These are phyloP conservation scores for Rhododendron williamsianum DNA, from an alignment of 148 eudicot genomes.

Conservation along the genomic window DNA sequence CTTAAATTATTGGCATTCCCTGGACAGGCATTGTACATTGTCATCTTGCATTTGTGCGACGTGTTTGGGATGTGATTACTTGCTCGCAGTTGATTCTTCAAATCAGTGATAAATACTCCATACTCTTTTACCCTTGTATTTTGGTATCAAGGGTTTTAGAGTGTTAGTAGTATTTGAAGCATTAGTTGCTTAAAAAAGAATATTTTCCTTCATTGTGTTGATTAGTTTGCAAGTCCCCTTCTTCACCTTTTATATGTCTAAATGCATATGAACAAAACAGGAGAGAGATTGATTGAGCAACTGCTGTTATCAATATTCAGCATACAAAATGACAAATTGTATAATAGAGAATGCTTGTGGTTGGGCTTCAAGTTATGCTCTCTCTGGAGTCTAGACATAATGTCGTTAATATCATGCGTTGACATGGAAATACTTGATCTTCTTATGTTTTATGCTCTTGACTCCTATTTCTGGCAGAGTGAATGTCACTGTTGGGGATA, in stretches of 20 bases:
- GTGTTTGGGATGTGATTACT: neutral
- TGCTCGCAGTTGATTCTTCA: neutral
- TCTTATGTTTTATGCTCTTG: neutral
- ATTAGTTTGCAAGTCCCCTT: neutral
- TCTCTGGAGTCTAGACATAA: neutral
- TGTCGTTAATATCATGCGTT: neutral
- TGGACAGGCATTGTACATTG: neutral
- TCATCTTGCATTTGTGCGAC: neutral
- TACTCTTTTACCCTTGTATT: neutral
- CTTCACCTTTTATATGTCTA: neutral
- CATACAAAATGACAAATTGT: neutral
- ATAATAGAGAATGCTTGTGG: neutral
- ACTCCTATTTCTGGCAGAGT: conserved; percentile 42
- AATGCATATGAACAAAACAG: neutral
- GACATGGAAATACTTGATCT: neutral
- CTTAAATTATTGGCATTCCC: neutral
- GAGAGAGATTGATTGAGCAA: neutral
- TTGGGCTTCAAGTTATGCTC: neutral
- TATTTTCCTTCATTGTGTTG: neutral
- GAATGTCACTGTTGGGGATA: conserved; percentile 67
- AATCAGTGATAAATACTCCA: neutral
- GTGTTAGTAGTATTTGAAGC: neutral
- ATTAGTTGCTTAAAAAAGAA: neutral
- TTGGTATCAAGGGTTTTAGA: neutral
- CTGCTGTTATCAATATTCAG: neutral